A percentile compares a stretch with the other conserved stretches of the same genome.
These are phyloP conservation scores for Trichoderma gracile DNA, from an alignment of 2,329 filamentous ascomycete species.

Conservation along the genomic window DNA sequence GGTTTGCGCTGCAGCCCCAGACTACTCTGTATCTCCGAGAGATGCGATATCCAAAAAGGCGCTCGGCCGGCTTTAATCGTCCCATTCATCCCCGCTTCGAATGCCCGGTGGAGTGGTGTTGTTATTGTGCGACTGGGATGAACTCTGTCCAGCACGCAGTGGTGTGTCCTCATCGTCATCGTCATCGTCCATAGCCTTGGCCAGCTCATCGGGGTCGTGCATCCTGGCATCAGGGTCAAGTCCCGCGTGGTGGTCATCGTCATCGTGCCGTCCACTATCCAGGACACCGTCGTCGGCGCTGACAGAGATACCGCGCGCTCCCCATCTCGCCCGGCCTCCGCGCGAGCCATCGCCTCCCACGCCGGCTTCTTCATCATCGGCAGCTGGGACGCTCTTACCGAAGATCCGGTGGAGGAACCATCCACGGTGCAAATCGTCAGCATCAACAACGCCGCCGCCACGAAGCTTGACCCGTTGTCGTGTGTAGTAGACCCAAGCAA, in stretches of 20 bases:
- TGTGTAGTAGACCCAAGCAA: conserved; percentile 95
- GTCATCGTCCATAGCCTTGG: conserved; percentile 58
- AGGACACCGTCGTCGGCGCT: conserved; percentile 64
- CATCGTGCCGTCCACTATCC: conserved; percentile 50
- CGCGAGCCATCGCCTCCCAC: conserved; percentile 41
- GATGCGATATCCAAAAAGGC: conserved; percentile 8
- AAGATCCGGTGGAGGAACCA: conserved; percentile 82
- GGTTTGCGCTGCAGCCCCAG: background rate
- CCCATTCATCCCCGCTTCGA: conserved; percentile 52
- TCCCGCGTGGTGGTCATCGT: conserved; percentile 49
- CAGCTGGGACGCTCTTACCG: conserved; percentile 56
- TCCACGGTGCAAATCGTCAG: conserved; percentile 80
- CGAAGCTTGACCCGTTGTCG: conserved; percentile 92
- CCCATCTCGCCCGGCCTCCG: conserved; percentile 57
- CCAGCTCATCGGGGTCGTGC: conserved; percentile 66
- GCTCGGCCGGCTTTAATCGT: conserved; percentile 35
- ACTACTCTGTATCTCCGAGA: background rate
- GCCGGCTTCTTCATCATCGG: conserved; percentile 62
- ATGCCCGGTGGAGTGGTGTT: conserved; percentile 42
- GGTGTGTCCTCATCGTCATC: conserved; percentile 40
- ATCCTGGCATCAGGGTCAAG: conserved; percentile 63
- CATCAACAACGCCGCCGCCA: conserved; percentile 81
- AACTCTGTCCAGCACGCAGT: conserved; percentile 34
- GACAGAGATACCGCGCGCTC: conserved; percentile 64
- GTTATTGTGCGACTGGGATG: conserved; percentile 24